Percentiles rank a stretch among this genome's conserved stretches.
Evolutionary conservation across 1,139 yeast species (phyloP).

Genomic region (Hansenula anomala): DNA sequence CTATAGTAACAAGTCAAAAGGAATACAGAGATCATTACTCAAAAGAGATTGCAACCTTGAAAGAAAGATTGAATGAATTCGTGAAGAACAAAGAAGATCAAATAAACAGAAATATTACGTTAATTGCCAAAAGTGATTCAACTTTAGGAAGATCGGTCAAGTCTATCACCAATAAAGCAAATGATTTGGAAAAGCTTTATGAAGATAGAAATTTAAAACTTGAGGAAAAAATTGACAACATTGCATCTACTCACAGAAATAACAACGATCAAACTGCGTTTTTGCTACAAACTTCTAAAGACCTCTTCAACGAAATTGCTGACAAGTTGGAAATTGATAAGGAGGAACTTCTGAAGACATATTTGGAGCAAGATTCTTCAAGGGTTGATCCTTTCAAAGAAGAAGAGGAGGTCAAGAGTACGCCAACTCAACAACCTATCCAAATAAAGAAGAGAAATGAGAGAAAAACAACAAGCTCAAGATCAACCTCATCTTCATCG

Average conservation of each 20-base stretch:
- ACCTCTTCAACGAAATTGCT: conserved; percentile 15
- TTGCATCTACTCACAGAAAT: conserved; percentile 4
- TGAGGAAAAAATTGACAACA: conserved; percentile 1
- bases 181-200: conserved; percentile 15
- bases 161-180: conserved; percentile 17
- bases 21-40: conserved; percentile 53
- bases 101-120: conserved; percentile 17
- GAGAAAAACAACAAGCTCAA: background rate
- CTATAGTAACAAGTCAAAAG: conserved; percentile 49
- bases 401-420: background rate
- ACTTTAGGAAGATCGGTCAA: conserved; percentile 21
- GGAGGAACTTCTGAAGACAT: conserved; percentile 7
- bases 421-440: background rate
- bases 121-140: conserved; percentile 22
- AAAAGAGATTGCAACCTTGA: conserved; percentile 29
- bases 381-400: conserved; percentile 1
- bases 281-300: conserved; percentile 9
- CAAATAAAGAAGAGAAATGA: conserved; percentile 10
- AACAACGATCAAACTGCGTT: conserved; percentile 6
- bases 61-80: conserved; percentile 32
- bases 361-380: conserved; percentile 4
- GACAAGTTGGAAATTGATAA: conserved; percentile 10
- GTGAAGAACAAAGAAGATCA: conserved; percentile 31
- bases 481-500: background rate
- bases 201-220: conserved; percentile 10